These are phyloP conservation scores for Scortechinia acanthostroma DNA, from an alignment of 2,329 filamentous ascomycete genomes.

Conservation along the genomic window DNA sequence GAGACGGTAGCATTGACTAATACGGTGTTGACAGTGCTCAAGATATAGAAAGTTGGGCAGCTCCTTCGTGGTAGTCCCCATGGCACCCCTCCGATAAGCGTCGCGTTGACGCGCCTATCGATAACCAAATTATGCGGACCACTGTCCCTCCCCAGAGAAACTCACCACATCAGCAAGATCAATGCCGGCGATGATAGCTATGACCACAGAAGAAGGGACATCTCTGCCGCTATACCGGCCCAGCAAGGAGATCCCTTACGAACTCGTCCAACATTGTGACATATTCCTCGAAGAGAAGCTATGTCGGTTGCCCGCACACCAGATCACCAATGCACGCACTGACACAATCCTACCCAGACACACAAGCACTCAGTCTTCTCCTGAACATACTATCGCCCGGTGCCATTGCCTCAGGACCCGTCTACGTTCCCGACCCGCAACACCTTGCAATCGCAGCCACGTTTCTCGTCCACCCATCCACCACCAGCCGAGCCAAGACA, in stretches of 20 bases:
- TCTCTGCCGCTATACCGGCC: too few species aligned
- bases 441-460: constrained; percentile 56
- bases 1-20: too few species aligned
- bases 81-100: too few species aligned
- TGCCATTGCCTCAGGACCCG: constrained; percentile 14
- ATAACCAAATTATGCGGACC: too few species aligned
- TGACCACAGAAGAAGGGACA: too few species aligned
- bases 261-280: constrained; percentile 37
- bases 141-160: too few species aligned
- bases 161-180: too few species aligned
- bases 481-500: constrained; percentile 48
- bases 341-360: constrained; percentile 20
- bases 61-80: too few species aligned
- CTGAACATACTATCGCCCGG: constrained; percentile 29
- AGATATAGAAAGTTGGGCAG: too few species aligned
- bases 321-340: constrained; percentile 2
- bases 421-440: constrained; percentile 42
- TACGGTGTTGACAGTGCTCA: too few species aligned
- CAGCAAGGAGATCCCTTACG: constrained; percentile 30
- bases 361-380: constrained; percentile 37
- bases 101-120: too few species aligned
- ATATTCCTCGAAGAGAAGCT: constrained; percentile 50
- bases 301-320: constrained; percentile 24
- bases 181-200: too few species aligned
- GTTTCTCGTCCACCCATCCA: constrained; percentile 50